phyloP scores from a whole-genome alignment of 345 rosid species.

The Triadica sebifera region DNA sequence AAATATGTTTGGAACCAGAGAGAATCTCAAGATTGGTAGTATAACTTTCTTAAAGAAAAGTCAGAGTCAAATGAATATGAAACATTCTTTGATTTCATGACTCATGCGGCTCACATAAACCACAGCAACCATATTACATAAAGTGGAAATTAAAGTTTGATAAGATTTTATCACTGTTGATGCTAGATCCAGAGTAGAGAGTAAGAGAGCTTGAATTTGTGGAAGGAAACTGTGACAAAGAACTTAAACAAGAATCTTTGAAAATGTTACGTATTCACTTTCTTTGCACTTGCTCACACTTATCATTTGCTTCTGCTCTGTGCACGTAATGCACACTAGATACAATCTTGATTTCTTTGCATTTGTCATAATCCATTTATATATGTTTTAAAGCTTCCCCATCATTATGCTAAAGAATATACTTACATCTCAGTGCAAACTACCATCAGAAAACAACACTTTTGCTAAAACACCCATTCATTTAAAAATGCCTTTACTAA shows the following conservation, averaged over 20 bases:
- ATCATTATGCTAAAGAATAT: not conserved
- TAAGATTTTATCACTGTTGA: too few species aligned
- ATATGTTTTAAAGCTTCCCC: not conserved
- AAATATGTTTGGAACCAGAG: too few species aligned
- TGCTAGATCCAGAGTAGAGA: not conserved
- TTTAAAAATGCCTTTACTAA: not conserved
- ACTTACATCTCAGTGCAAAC: not conserved
- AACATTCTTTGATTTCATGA: not conserved
- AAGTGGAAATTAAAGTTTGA: too few species aligned
- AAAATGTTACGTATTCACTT: not conserved
- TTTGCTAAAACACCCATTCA: not conserved
- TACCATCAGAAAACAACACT: not conserved
- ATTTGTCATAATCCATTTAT: not conserved
- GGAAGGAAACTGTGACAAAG: not conserved
- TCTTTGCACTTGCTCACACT: not conserved
- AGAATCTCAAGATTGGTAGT: not conserved
- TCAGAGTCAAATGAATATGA: not conserved
- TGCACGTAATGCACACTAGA: not conserved
- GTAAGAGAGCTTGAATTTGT: not conserved
- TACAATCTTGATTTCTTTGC: not conserved
- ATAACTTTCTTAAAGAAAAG: not conserved
- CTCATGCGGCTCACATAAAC: not conserved
- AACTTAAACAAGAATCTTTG: not conserved
- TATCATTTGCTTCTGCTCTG: not conserved
- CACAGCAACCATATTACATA: not conserved